Conservation (phyloP, 2,329 filamentous ascomycete species). For the Trichophaea hybrida region DNA sequence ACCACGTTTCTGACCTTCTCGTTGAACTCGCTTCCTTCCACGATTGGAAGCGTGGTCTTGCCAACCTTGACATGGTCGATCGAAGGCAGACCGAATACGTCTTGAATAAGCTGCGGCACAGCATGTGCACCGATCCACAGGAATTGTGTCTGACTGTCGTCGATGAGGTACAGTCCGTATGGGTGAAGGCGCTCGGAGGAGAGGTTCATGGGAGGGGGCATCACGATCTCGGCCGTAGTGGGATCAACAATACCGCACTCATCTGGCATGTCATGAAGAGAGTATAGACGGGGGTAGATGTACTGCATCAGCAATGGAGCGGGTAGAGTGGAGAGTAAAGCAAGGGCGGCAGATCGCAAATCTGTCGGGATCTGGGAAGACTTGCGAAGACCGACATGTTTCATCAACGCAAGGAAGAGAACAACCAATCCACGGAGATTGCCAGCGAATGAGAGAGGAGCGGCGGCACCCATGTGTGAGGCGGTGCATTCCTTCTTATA, state of each 20-base stretch:
- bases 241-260: slow-evolving; percentile 73
- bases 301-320: slow-evolving; percentile 83
- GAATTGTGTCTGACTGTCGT: slow-evolving; percentile 96
- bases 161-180: slow-evolving; percentile 88
- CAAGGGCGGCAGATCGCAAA: slow-evolving; percentile 81
- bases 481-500: slow-evolving; percentile 95
- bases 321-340: slow-evolving; percentile 83
- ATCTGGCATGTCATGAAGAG: slow-evolving; percentile 91
- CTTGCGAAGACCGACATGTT: slow-evolving; percentile 87
- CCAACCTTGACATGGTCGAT: slow-evolving; percentile 75
- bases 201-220: slow-evolving; percentile 73
- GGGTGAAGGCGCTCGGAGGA: slow-evolving; percentile 76
- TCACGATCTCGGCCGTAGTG: slow-evolving; percentile 72
- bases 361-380: slow-evolving; percentile 89
- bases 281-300: slow-evolving; percentile 75
- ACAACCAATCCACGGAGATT: slow-evolving; percentile 81
- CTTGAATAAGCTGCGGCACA: slow-evolving; percentile 70
- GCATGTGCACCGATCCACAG: slow-evolving; percentile 89
- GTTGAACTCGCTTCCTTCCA: slow-evolving; percentile 84
- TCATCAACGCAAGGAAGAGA: slow-evolving; percentile 85
- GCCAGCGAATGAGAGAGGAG: slow-evolving; percentile 82
- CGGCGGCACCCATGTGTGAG: slow-evolving; percentile 72
- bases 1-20: slow-evolving; percentile 81
- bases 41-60: slow-evolving; percentile 70
- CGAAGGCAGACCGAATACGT: slow-evolving; percentile 83